Percentiles rank a stretch among this genome's conserved stretches.
These are phyloP conservation scores for Metrosideros polymorpha DNA, from an alignment of 441 rosid species.

Conservation along the genomic window DNA sequence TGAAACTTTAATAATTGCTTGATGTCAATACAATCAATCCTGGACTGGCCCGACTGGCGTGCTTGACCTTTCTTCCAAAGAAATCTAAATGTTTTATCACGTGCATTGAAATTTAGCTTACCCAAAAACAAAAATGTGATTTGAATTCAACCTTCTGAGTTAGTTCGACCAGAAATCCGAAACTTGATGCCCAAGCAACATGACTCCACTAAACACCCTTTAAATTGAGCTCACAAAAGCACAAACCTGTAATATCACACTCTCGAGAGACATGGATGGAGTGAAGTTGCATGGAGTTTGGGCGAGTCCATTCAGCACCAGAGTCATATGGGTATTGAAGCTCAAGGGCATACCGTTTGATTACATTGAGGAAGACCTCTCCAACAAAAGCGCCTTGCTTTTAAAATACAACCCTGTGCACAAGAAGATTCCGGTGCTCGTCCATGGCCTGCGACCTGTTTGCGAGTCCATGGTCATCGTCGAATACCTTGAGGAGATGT, in stretches of 20 bases:
- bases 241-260: not conserved
- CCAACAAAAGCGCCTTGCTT: slow-evolving; percentile 24
- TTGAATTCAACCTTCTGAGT: not conserved
- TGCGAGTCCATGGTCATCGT: slow-evolving; percentile 38
- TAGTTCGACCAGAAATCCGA: not conserved
- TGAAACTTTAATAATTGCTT: not conserved
- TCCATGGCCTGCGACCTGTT: slow-evolving; percentile 11
- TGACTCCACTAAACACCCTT: not conserved
- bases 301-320: slow-evolving; percentile 6
- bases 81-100: not conserved
- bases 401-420: slow-evolving; percentile 20
- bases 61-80: not conserved
- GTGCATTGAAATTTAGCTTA: not conserved
- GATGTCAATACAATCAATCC: not conserved
- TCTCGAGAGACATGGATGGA: not conserved
- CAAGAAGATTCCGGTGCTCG: slow-evolving; percentile 14
- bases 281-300: slow-evolving; percentile 25
- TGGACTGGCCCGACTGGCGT: not conserved
- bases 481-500: slow-evolving; percentile 39
- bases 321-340: slow-evolving; percentile 12
- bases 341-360: slow-evolving; percentile 19
- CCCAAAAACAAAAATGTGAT: not conserved
- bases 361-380: slow-evolving; percentile 30
- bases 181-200: not conserved
- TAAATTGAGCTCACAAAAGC: not conserved